Base-by-base conservation (phyloP, 805 yeast genomes). In the Ogataea ganodermae region DNA sequence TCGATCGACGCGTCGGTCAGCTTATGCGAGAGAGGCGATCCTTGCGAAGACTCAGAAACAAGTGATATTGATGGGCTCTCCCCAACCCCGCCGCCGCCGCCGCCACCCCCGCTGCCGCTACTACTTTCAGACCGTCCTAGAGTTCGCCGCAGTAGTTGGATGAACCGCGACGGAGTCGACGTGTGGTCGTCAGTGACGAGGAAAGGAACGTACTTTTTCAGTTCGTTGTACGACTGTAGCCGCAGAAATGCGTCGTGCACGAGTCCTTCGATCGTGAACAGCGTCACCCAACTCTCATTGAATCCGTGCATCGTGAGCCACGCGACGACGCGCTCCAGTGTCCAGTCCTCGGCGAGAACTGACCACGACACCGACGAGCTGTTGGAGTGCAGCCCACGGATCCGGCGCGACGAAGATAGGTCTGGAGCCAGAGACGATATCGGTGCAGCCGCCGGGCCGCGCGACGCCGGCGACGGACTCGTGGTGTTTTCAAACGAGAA, bases 301-400 rank as follows among this genome's bases (percentile, higher is more conserved):
- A 90, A 90, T 17, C 77, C 74, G 61, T 89, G 76, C n/a, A 65
- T 56, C 6, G 76, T 82, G 21, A 90, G 71, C 95, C 96, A 90
- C 40, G 69, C 62, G 0, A 74, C 49, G 1, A 89, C 91, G 44
- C 86, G 73, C n/a, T 75, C 80, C 52, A 78, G 68, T 1, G 84
- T 80, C 97, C 97, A 89, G 49, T 80, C 83, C 5, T 72, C 74
- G 1, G 86, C 80, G 45, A 73, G 72, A 26, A 76, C 79, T 20
- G 74, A 72, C 83, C 83, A 80, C 2, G 68, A 60, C 2, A 67
- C 51, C 2, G 66, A 56, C 1, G 65, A 59, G 21, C 55, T 50
- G 35, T 54, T 51, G 6, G 60, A 56, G 33, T 56, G 59, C 16
- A 44, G 42, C 2, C 57, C 58, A 17, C 55, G 51, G 33, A 30